These are phyloP conservation scores for Blastocladiella emersonii DNA, from an alignment of 371 early-diverging fungal genomes.

Conservation along the genomic window DNA sequence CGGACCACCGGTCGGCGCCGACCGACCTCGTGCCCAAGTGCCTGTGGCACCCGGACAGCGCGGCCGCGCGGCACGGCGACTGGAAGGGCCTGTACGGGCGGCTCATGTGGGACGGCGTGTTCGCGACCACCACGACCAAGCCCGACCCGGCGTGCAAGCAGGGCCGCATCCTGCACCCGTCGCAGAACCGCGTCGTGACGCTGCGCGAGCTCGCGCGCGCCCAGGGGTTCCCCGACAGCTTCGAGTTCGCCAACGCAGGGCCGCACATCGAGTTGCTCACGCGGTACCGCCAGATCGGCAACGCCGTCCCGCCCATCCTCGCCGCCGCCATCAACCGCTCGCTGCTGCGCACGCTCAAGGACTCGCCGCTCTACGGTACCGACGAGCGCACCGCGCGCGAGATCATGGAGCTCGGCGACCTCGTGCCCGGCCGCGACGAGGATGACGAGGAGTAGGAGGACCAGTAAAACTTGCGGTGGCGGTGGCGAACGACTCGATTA, in stretches of 20 bases:
- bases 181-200: constrained; percentile 33
- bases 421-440: no score
- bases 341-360: not conserved
- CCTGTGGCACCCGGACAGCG: constrained; percentile 26
- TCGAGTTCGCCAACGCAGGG: constrained; percentile 21
- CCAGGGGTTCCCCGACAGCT: constrained; percentile 48
- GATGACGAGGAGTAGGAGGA: constrained; percentile 3
- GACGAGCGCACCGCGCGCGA: not conserved
- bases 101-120: constrained; percentile 30
- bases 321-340: constrained; percentile 11
- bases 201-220: constrained; percentile 45
- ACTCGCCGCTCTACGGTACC: not conserved
- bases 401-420: no score
- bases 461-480: no score
- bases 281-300: constrained; percentile 42
- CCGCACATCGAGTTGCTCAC: constrained; percentile 18
- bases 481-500: no score
- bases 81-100: constrained; percentile 41
- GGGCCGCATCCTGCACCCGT: constrained; percentile 39
- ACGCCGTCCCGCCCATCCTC: constrained; percentile 44
- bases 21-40: constrained; percentile 36
- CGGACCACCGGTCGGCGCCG: constrained; percentile 33
- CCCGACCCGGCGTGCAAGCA: constrained; percentile 38
- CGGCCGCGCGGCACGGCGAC: constrained; percentile 30
- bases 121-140: constrained; percentile 36